These are phyloP conservation scores for Marasmius fiardii DNA, from an alignment of 1,284 basidiomycete species.

Conservation along the genomic window DNA sequence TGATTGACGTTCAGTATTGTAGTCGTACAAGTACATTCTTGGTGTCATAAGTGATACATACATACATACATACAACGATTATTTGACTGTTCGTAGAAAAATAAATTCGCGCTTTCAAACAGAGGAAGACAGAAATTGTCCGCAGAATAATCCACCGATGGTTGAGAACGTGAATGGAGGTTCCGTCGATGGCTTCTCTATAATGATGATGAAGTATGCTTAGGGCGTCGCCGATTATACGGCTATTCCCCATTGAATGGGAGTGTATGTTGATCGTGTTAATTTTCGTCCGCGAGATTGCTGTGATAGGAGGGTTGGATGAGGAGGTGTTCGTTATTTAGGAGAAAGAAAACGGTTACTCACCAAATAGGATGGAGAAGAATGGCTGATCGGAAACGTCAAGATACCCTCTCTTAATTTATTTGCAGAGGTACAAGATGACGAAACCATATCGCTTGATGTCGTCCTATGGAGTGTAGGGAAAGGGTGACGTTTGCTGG, in stretches of 20 bases:
- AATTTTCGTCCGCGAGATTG: conserved; percentile 1
- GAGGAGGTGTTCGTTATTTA: background rate
- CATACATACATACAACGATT: background rate
- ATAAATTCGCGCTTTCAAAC: background rate
- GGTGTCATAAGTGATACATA: background rate
- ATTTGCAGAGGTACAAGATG: conserved; percentile 4
- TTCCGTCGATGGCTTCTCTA: background rate
- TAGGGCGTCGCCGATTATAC: conserved; percentile 1
- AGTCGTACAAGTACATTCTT: background rate
- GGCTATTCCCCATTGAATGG: conserved; percentile 11
- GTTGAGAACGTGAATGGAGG: background rate
- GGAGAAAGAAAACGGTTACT: background rate
- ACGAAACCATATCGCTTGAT: conserved; percentile 31
- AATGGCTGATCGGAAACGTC: background rate
- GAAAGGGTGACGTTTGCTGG: conserved; percentile 13
- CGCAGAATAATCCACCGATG: background rate
- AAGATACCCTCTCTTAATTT: conserved; percentile 20
- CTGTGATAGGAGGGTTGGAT: background rate
- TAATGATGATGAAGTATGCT: background rate
- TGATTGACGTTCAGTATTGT: background rate
- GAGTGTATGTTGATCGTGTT: background rate
- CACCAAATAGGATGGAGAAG: conserved; percentile 3
- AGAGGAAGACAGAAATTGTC: background rate
- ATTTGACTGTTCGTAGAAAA: background rate
- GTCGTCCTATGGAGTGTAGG: conserved; percentile 32